Evolutionary conservation across 164 flowering plant species (phyloP), one percentile per base, ranked within the genome.

Genomic region (Akebia trifoliata): DNA sequence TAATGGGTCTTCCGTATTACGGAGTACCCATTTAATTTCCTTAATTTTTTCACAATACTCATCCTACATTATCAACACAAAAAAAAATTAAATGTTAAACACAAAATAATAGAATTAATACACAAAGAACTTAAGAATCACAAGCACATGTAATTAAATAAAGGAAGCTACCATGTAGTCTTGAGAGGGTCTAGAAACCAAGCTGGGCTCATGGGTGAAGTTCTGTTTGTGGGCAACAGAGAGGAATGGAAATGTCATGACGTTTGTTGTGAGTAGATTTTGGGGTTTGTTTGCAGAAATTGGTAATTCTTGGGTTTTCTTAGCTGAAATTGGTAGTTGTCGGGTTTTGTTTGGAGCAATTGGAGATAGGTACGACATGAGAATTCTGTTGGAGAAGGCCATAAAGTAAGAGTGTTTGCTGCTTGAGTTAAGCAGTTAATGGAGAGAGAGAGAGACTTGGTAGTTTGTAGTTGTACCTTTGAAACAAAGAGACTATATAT

Each of bases 31-130:
- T 9, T 15, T 31, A 36, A 20, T 22, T 37, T 37, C 44, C 44
- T 54, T 25, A 17, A 37, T 14, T 38, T 37, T 37, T 6, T 54
- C 31, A 9, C 8, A 10, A 5, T 21, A 7, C n/a, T 9, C 30
- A 21, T 36, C 57, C 57, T 54, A 25, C 42, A 50, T n/a, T 11
- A 36, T 15, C 22, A 18, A n/a, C n/a, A n/a, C n/a, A n/a, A n/a
- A n/a, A n/a, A n/a, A n/a, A n/a, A n/a, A n/a, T n/a, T n/a, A n/a
- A n/a, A n/a, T n/a, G n/a, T n/a, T n/a, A n/a, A n/a, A n/a, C n/a
- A n/a, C n/a, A n/a, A n/a, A n/a, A n/a, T n/a, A n/a, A n/a, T n/a
- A n/a, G n/a, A n/a, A n/a, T n/a, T 29, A 15, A 52, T 5, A 8
- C 8, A 34, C 11, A 4, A 30, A 39, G 44, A 39, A 14, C 4